These are phyloP conservation scores for Sphaerulina musiva DNA, from an alignment of 2,329 filamentous ascomycete species.

Conservation along the genomic window DNA sequence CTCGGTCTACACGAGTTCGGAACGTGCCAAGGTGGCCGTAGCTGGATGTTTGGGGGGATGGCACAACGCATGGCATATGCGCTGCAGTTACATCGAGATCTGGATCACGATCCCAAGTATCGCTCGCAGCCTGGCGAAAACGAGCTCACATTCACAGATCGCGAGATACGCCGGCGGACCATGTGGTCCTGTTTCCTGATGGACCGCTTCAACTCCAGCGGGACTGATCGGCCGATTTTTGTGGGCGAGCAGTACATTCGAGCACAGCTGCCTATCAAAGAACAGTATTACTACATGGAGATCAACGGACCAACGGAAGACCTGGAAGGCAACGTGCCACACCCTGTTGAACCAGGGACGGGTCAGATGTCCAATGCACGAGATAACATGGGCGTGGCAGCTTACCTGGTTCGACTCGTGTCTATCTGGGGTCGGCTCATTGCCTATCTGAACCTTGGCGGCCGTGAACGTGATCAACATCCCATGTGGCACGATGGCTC, in stretches of 20 bases:
- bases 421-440: conserved; percentile 86
- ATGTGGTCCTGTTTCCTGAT: conserved; percentile 99
- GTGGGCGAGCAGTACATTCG: conserved; percentile 83
- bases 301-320: conserved; percentile 83
- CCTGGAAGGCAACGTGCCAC: conserved; percentile 63
- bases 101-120: conserved; percentile 58
- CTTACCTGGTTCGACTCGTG: conserved; percentile 79
- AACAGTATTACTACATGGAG: conserved; percentile 83
- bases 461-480: conserved; percentile 67
- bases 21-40: conserved; percentile 89
- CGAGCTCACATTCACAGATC: conserved; percentile 72
- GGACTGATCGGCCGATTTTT: conserved; percentile 85
- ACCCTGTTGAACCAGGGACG: conserved; percentile 56
- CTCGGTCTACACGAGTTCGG: conserved; percentile 92
- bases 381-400: conserved; percentile 89
- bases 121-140: conserved; percentile 21
- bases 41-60: conserved; percentile 92
- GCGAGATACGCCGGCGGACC: conserved; percentile 82
- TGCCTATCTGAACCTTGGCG: conserved; percentile 83
- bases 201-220: conserved; percentile 96
- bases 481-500: conserved; percentile 82
- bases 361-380: conserved; percentile 59
- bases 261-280: conserved; percentile 84
- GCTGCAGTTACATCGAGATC: conserved; percentile 83
- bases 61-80: conserved; percentile 97